Evolutionary conservation across 495 filamentous ascomycete genomes (phyloP), one percentile per base, ranked within the genome.

Genomic region (Penicillium pancosmium): DNA sequence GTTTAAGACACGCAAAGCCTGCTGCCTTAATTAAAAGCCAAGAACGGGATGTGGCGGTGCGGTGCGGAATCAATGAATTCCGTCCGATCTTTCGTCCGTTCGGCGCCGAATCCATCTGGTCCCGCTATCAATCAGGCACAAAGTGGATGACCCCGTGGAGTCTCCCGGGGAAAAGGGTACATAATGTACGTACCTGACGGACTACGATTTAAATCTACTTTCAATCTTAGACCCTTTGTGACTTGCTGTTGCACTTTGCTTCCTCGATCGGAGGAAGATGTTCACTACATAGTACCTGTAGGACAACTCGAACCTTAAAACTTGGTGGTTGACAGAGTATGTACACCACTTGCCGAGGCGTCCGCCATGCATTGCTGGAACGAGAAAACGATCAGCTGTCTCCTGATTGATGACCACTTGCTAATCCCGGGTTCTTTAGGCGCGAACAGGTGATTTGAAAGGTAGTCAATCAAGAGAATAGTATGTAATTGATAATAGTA

Each of bases 401-500:
- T 46, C 34, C 46, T 41, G 54, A 54, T 38, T n/a, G 2, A 40
- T 13, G 36, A 31, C 27, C 27, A 31, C 27, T 31, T 8, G 27
- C 27, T 31, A 9, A 31, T 31, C 27, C 27, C 8, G 27, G 27
- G 27, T 8, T 1, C 5, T 31, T 31, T 31, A 2, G 27, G 27
- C 8, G 27, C 6, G 8, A 27, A 8, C 27, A 6, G 27, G 27
- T 31, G 5, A 31, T 31, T 31, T 31, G 27, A 31, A 31, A 31
- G 27, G 27, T 40, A 12, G 12, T n/a, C 11, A 40, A 40, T 40
- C 36, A 44, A 44, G 15, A 44, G 10, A 44, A 16, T 19, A 44
- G 27, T 31, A 35, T 61, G 63, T 54, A 48, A 50, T 56, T 55
- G 50, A 59, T 59, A 56, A 55, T 61, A 67, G 50, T 64, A 69